Evolutionary conservation across 1,284 basidiomycete genomes (phyloP).

Genomic region (Austropuccinia psidii): DNA sequence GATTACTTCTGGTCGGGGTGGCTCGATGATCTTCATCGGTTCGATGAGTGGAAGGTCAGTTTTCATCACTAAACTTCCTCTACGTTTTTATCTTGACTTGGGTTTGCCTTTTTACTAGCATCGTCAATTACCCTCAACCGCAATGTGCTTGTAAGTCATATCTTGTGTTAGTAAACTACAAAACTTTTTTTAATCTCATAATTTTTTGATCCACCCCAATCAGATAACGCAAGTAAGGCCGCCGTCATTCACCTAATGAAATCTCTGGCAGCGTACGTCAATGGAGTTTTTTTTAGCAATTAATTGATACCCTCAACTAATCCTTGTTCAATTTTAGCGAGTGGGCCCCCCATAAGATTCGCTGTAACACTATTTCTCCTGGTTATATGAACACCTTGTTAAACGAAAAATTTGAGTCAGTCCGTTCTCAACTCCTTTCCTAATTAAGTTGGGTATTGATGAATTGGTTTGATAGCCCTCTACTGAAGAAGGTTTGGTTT

Average conservation of each 20-base stretch:
- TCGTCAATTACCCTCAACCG: slow-evolving; percentile 33
- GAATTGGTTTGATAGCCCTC: background rate
- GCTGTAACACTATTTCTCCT: slow-evolving; percentile 35
- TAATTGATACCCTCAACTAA: background rate
- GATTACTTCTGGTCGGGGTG: slow-evolving; percentile 30
- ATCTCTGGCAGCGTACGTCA: slow-evolving; percentile 27
- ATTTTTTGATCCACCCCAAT: background rate
- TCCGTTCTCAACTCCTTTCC: background rate
- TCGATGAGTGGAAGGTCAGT: slow-evolving; percentile 35
- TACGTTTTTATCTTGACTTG: no score
- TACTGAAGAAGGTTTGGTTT: slow-evolving; percentile 37
- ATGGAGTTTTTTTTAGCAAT: background rate
- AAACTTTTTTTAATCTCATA: background rate
- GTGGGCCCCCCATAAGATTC: slow-evolving; percentile 36
- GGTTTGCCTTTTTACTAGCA: background rate
- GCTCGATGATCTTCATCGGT: slow-evolving; percentile 35
- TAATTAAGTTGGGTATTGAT: background rate
- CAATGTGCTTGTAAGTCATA: slow-evolving; percentile 26
- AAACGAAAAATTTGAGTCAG: slow-evolving; percentile 37
- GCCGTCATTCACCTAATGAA: slow-evolving; percentile 36
- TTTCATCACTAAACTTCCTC: background rate
- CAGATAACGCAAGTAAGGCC: slow-evolving; percentile 35
- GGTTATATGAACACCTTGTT: slow-evolving; percentile 37
- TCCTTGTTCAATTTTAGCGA: background rate
- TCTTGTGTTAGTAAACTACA: background rate